A percentile compares a stretch with the other conserved stretches of the same genome.
Conservation (phyloP, 2,329 filamentous ascomycete species). For the Huntiella decipiens region DNA sequence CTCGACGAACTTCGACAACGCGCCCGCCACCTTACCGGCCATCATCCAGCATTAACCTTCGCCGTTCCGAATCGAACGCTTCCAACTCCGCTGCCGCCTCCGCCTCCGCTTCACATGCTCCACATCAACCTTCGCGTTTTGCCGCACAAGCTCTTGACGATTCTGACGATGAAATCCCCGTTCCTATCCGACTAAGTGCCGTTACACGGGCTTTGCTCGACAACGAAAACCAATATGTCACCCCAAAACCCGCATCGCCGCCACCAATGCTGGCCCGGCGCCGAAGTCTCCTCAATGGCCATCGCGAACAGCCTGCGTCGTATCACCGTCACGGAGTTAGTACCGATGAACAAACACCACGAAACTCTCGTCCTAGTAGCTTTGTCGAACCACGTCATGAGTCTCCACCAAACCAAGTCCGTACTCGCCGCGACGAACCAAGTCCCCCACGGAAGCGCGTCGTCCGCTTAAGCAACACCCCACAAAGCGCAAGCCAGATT, state of each 20-base stretch:
- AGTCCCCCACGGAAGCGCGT: constrained; percentile 38
- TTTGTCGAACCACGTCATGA: constrained; percentile 14
- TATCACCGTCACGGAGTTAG: neutral
- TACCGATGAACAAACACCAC: too few relatives aligned
- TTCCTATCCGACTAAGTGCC: constrained; percentile 84
- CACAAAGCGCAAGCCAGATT: constrained; percentile 25
- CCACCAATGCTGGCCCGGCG: constrained; percentile 25
- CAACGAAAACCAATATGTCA: constrained; percentile 33
- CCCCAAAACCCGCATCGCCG: constrained; percentile 26
- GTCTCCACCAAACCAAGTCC: constrained; percentile 24
- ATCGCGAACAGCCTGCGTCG: neutral
- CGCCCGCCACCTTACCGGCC: constrained; percentile 34
- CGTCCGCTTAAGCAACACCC: constrained; percentile 34
- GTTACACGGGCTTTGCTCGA: constrained; percentile 71
- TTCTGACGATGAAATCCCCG: constrained; percentile 83
- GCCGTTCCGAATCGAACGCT: constrained; percentile 27
- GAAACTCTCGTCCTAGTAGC: too few relatives aligned
- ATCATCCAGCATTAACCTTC: constrained; percentile 26
- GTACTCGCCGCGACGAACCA: constrained; percentile 25
- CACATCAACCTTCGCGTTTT: constrained; percentile 23
- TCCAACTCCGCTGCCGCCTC: constrained; percentile 16
- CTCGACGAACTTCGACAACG: constrained; percentile 30
- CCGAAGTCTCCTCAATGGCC: constrained; percentile 26
- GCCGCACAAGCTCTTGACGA: constrained; percentile 39
- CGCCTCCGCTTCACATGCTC: constrained; percentile 15